Evolutionary conservation across 768 basidiomycete genomes (phyloP).

Genomic region (Lactarius indigo): DNA sequence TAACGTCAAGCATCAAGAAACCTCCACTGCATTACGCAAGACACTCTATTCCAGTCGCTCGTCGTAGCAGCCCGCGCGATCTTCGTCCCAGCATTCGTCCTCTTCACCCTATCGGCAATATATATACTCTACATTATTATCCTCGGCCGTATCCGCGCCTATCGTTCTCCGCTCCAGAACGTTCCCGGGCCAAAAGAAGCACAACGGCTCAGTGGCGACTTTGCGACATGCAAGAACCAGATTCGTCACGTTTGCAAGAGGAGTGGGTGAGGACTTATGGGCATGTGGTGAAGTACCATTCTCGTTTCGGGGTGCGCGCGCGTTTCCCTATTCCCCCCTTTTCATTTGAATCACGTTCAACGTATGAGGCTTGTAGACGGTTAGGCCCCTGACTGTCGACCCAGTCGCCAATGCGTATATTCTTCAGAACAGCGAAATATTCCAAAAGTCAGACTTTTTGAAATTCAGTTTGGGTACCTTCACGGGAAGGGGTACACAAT

Average conservation of each 20-base stretch:
- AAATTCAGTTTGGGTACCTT: constrained; percentile 15
- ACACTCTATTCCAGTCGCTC: background rate
- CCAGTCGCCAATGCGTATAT: constrained; percentile 35
- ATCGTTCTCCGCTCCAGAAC: constrained; percentile 8
- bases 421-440: constrained; percentile 32
- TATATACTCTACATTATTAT: background rate
- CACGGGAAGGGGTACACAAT: constrained; percentile 21
- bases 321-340: background rate
- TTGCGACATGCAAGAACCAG: constrained; percentile 4
- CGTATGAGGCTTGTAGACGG: background rate
- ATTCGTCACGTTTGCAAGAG: constrained; percentile 17
- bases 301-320: constrained; percentile 13
- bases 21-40: background rate
- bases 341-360: background rate
- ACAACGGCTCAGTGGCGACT: constrained; percentile 11
- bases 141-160: background rate
- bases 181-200: constrained; percentile 13
- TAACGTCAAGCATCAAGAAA: background rate
- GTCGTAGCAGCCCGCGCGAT: background rate
- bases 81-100: background rate
- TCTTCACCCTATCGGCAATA: background rate
- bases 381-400: constrained; percentile 35
- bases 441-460: constrained; percentile 33
- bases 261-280: constrained; percentile 23
- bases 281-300: constrained; percentile 8